Evolutionary conservation across 2,329 filamentous ascomycete species (phyloP), one percentile per base, ranked within the genome.

Genomic region (Penicillium polonicum): DNA sequence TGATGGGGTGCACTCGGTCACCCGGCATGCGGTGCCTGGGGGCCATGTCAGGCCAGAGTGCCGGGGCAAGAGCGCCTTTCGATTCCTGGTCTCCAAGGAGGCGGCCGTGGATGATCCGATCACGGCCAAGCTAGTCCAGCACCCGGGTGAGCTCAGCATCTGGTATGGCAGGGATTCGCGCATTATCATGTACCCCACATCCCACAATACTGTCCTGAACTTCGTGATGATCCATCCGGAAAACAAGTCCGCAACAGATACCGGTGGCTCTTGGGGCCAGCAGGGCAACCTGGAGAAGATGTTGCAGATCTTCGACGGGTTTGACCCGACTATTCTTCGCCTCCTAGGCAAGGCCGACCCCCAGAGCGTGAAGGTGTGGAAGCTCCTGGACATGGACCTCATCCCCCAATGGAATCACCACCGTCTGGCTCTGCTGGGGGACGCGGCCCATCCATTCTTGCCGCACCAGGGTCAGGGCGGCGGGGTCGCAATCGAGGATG

Each of bases 391-490:
- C 61, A 87, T 88, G 83, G 79, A 83, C 4, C 72, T 78, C 1
- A 70, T 89, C 17, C 78, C 81, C 0, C 77, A 72, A 0, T 90
- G 82, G 82, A 74, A 78, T 0, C 79, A 82, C 2, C 82, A 72
- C 0, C 79, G 76, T 5, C 68, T 88, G 19, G 85, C 80, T 1
- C 70, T 89, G 0, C 70, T 90, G 0, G 87, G 88, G 0, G 87
- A 90, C 67, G 85, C 87, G 0, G 87, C 85, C 0, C 87, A 90
- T 68, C 86, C 87, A 0, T 88, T 89, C 65, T 74, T 86, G 0
- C 87, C 86, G 15, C 82, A 85, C 59, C 83, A 85, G 71, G 85
- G 81, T 0, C 85, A 87, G 67, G 87, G 86, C 2, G 87, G 81
- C 9, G 85, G 75, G 0, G 77, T 83, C 56, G 87, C 88, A 0